Percentiles rank a stretch among this genome's conserved stretches.
phyloP scores from a whole-genome alignment of 106 monocot species.

The Dioscorea dumetorum region DNA sequence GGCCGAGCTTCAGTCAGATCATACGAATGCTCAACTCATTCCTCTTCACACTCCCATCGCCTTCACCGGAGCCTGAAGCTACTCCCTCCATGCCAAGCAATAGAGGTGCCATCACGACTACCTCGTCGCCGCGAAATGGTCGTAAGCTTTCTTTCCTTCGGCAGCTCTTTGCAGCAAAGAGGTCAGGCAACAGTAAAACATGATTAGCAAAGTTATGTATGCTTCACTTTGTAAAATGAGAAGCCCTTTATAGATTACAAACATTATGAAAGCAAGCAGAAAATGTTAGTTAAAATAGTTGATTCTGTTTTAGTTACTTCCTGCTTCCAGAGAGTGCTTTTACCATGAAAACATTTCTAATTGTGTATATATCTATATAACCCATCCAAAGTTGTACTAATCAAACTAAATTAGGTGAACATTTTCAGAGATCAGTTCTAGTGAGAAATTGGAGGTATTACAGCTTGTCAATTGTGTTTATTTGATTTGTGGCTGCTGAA shows the following conservation, averaged over 20 bases:
- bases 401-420: too few relatives aligned
- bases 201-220: slow-evolving; percentile 9
- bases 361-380: too few relatives aligned
- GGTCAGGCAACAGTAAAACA: slow-evolving; percentile 26
- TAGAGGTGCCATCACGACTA: slow-evolving; percentile 19
- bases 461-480: too few relatives aligned
- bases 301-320: too few relatives aligned
- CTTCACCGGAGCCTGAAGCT: slow-evolving; percentile 26
- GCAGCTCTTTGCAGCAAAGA: slow-evolving; percentile 33
- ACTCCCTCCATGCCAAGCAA: slow-evolving; percentile 13
- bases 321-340: too few relatives aligned
- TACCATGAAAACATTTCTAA: too few relatives aligned
- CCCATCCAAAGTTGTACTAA: too few relatives aligned
- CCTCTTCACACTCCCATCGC: slow-evolving; percentile 52
- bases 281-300: too few relatives aligned
- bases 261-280: too few relatives aligned
- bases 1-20: slow-evolving; percentile 87
- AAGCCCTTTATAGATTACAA: background rate
- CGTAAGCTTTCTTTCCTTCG: slow-evolving; percentile 73
- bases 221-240: background rate
- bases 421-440: too few relatives aligned
- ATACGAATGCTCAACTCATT: slow-evolving; percentile 69
- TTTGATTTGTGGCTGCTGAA: too few relatives aligned
- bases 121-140: slow-evolving; percentile 28
- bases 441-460: too few relatives aligned